A percentile compares a stretch with the other conserved stretches of the same genome.
Conservation (phyloP, 2,329 filamentous ascomycete species). For the Orbilia javanica region DNA sequence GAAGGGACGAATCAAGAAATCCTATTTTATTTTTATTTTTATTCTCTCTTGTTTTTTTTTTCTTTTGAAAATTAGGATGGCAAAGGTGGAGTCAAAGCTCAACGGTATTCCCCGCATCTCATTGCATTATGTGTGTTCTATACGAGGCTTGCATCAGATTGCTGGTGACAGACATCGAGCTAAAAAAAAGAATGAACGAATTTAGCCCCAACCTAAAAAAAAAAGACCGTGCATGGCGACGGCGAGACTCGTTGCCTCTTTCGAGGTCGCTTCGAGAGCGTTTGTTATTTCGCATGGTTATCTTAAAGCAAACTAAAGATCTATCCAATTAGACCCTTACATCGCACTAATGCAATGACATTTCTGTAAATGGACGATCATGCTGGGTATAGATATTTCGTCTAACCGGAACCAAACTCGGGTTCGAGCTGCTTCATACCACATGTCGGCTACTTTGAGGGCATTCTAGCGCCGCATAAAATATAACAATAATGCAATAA, state of each 20-base stretch:
- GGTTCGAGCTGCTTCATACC: not conserved
- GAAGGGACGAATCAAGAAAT: too few species aligned
- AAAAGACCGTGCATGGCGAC: slow-evolving; percentile 3
- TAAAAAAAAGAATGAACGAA: not conserved
- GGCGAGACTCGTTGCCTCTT: slow-evolving; percentile 1
- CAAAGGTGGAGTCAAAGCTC: not conserved
- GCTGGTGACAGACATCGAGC: not conserved
- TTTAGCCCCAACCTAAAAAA: slow-evolving; percentile 21
- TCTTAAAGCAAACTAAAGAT: slow-evolving; percentile 19
- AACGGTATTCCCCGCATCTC: slow-evolving; percentile 43
- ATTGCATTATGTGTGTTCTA: not conserved
- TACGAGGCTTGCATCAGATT: not conserved
- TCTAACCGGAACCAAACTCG: not conserved
- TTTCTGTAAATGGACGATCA: not conserved
- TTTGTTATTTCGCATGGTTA: slow-evolving; percentile 23
- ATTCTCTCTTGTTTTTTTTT: not conserved
- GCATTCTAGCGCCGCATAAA: slow-evolving; percentile 12
- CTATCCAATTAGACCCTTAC: slow-evolving; percentile 30
- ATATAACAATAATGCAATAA: slow-evolving; percentile 8
- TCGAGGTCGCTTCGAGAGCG: slow-evolving; percentile 19
- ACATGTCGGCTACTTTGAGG: not conserved
- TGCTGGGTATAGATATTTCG: slow-evolving; percentile 9
- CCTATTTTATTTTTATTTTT: not conserved
- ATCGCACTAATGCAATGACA: slow-evolving; percentile 5
- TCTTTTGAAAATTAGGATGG: not conserved